A percentile compares a stretch with the other conserved stretches of the same genome.
These are phyloP conservation scores for Arctium lappa DNA, from an alignment of 129 eudicot species.

Conservation along the genomic window DNA sequence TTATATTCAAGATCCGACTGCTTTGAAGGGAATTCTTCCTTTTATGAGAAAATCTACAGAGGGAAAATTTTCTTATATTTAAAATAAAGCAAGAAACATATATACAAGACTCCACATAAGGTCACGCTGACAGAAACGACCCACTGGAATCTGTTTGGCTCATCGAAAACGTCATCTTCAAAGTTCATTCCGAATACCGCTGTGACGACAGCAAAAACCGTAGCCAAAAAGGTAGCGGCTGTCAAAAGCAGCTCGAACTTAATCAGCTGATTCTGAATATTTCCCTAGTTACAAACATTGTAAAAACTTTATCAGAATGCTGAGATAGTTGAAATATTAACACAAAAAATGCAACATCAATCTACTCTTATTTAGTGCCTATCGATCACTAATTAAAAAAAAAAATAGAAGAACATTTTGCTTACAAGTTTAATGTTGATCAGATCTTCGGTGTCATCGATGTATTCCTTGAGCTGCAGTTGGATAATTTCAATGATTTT, in stretches of 20 bases:
- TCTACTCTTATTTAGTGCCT: too few species aligned
- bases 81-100: constrained; percentile 67
- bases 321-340: not conserved
- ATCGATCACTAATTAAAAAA: not conserved
- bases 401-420: not conserved
- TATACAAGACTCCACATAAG: constrained; percentile 52
- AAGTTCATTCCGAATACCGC: constrained; percentile 98
- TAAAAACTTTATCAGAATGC: not conserved
- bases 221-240: constrained; percentile 89
- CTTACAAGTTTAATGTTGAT: constrained; percentile 85
- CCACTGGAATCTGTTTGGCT: constrained; percentile 77
- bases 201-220: constrained; percentile 87
- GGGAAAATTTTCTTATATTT: constrained; percentile 86
- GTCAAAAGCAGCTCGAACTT: constrained; percentile 90
- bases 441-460: constrained; percentile 96
- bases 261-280: constrained; percentile 96
- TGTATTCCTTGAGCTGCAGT: constrained; percentile 93
- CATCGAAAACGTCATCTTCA: constrained; percentile 57
- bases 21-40: not conserved
- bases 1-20: not conserved
- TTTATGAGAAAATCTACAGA: constrained; percentile 34
- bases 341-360: not conserved
- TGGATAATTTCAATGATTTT: constrained; percentile 1
- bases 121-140: constrained; percentile 56
- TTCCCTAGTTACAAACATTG: constrained; percentile 53